These are phyloP conservation scores for Gnomoniopsis sp. DNA, from an alignment of 2,329 filamentous ascomycete genomes.

Conservation along the genomic window DNA sequence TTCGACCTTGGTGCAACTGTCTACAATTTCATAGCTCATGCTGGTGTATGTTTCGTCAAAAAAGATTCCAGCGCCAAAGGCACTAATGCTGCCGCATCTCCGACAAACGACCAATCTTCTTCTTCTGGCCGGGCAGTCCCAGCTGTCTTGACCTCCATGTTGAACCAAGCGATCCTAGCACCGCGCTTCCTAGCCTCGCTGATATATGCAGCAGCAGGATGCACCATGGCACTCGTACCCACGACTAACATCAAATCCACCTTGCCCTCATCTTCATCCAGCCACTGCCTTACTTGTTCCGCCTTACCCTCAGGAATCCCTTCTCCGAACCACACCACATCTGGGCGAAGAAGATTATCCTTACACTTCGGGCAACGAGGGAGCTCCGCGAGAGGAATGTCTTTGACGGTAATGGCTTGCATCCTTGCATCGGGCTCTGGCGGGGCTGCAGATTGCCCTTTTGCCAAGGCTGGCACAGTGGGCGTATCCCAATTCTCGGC, in stretches of 20 bases:
- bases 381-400: constrained; percentile 51
- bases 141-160: constrained; percentile 55
- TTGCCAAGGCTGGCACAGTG: constrained; percentile 64
- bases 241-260: constrained; percentile 84
- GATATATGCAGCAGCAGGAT: constrained; percentile 75
- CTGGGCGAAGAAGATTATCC: constrained; percentile 67
- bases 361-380: constrained; percentile 71
- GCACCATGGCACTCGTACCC: constrained; percentile 76
- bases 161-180: constrained; percentile 74
- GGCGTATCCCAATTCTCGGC: constrained; percentile 71
- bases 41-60: constrained; percentile 8
- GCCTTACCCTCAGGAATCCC: constrained; percentile 61
- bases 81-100: constrained; percentile 52
- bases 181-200: constrained; percentile 58
- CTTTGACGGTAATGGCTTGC: constrained; percentile 35
- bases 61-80: constrained; percentile 52
- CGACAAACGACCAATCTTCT: constrained; percentile 56
- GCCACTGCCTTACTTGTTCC: constrained; percentile 59
- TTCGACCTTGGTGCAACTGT: no score
- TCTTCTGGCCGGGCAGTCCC: constrained; percentile 35
- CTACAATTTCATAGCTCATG: no score
- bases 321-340: constrained; percentile 89
- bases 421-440: constrained; percentile 37
- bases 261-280: constrained; percentile 37
- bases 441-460: constrained; percentile 56